phyloP scores from a whole-genome alignment of 208 protist species.

The Wallacemonas sp. region DNA sequence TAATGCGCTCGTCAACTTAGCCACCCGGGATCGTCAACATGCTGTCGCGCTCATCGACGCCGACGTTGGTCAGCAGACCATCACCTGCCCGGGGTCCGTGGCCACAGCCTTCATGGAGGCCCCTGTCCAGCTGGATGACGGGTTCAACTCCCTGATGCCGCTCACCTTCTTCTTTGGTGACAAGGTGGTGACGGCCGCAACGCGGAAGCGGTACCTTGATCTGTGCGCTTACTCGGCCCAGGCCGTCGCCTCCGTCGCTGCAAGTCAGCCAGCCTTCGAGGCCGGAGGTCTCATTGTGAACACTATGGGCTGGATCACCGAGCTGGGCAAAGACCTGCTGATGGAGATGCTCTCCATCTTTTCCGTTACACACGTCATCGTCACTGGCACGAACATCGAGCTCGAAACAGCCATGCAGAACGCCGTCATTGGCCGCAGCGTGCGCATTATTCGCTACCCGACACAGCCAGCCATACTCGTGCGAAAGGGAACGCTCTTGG shows the following conservation, averaged over 20 bases:
- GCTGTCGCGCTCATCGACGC: slow-evolving; percentile 69
- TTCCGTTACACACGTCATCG: slow-evolving; percentile 71
- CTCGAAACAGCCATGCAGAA: slow-evolving; percentile 51
- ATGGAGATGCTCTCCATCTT: slow-evolving; percentile 77
- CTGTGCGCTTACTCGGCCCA: slow-evolving; percentile 58
- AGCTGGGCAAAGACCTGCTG: slow-evolving; percentile 55
- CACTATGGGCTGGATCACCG: slow-evolving; percentile 68
- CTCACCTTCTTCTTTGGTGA: slow-evolving; percentile 80
- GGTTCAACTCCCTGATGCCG: slow-evolving; percentile 72
- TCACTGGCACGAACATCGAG: slow-evolving; percentile 56
- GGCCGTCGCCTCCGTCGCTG: slow-evolving; percentile 41
- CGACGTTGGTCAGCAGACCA: slow-evolving; percentile 68
- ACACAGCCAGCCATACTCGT: slow-evolving; percentile 27
- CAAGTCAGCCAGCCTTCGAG: slow-evolving; percentile 46
- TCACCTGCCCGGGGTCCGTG: slow-evolving; percentile 77
- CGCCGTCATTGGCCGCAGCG: slow-evolving; percentile 33
- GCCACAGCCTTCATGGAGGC: slow-evolving; percentile 60
- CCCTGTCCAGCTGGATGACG: slow-evolving; percentile 57
- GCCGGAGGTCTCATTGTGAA: slow-evolving; percentile 75
- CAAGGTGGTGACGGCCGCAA: slow-evolving; percentile 33
- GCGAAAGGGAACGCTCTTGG: slow-evolving; percentile 21
- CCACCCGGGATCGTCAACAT: slow-evolving; percentile 22
- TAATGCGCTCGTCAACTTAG: slow-evolving; percentile 68
- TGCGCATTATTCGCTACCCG: slow-evolving; percentile 50
- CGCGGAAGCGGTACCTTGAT: slow-evolving; percentile 80